Evolutionary conservation across 2,329 filamentous ascomycete species (phyloP).

Genomic region (Aspergillus puulaauensis): DNA sequence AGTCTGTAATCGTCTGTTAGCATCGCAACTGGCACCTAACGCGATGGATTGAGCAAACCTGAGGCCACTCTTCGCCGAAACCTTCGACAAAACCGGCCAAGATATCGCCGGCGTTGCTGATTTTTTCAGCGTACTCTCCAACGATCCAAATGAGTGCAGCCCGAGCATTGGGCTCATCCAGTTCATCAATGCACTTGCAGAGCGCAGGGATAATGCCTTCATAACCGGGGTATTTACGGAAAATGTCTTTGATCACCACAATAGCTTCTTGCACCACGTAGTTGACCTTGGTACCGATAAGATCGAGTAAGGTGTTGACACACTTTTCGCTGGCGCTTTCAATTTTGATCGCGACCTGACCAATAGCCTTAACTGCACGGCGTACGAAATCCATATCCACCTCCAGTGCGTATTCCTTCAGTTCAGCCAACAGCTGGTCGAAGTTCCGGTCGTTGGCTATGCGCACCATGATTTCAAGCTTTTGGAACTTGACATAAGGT

Average conservation of each 20-base stretch:
- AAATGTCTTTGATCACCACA: conserved; percentile 98
- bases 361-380: conserved; percentile 91
- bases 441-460: conserved; percentile 98
- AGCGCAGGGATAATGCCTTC: conserved; percentile 96
- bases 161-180: conserved; percentile 90
- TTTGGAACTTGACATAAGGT: conserved; percentile 94
- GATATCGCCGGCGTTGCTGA: conserved; percentile 96
- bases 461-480: conserved; percentile 98
- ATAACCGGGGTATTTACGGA: conserved; percentile 95
- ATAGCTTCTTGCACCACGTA: conserved; percentile 98
- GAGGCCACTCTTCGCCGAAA: conserved; percentile 95
- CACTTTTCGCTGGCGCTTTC: conserved; percentile 93
- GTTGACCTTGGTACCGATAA: conserved; percentile 97
- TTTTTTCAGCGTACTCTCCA: conserved; percentile 98
- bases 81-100: conserved; percentile 86
- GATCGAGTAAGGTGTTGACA: conserved; percentile 86
- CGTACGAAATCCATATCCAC: conserved; percentile 99
- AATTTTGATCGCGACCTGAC: conserved; percentile 98
- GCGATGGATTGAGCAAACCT: conserved; percentile 55
- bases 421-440: conserved; percentile 86
- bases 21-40: background rate
- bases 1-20: conserved; percentile 59
- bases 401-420: conserved; percentile 97
- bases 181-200: conserved; percentile 93
- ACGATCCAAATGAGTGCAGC: conserved; percentile 98